These are phyloP conservation scores for Cordyceps cicadae DNA, from an alignment of 2,329 filamentous ascomycete genomes.

Conservation along the genomic window DNA sequence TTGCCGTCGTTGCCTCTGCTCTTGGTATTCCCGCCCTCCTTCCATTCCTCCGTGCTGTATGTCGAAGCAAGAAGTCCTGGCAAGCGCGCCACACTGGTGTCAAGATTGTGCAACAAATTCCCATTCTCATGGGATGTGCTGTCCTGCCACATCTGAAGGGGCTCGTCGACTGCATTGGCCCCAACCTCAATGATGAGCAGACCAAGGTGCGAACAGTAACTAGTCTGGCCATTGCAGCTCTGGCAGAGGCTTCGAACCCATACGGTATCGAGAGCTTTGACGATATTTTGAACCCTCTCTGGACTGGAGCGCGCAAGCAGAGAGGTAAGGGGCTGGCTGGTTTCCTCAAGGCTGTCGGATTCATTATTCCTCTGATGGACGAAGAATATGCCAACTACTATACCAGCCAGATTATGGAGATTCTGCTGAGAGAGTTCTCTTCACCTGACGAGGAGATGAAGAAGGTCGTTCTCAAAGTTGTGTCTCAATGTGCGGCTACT, in stretches of 20 bases:
- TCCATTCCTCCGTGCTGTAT: constrained; percentile 91
- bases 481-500: constrained; percentile 90
- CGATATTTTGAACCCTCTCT: constrained; percentile 91
- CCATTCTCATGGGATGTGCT: constrained; percentile 96
- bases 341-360: constrained; percentile 94
- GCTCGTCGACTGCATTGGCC: constrained; percentile 89
- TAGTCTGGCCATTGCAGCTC: constrained; percentile 83
- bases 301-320: constrained; percentile 94
- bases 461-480: constrained; percentile 95
- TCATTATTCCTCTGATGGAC: constrained; percentile 98
- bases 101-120: constrained; percentile 98
- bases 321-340: constrained; percentile 91
- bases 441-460: constrained; percentile 99
- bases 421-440: constrained; percentile 87
- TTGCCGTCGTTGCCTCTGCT: constrained; percentile 93
- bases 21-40: constrained; percentile 91
- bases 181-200: constrained; percentile 94
- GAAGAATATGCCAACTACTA: constrained; percentile 99
- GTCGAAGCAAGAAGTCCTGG: constrained; percentile 98
- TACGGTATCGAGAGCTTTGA: constrained; percentile 99
- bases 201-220: constrained; percentile 97
- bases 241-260: constrained; percentile 92
- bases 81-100: constrained; percentile 96
- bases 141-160: constrained; percentile 93
- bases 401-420: constrained; percentile 98